Evolutionary conservation across 192 early-diverging fungal species (phyloP).

Genomic region (Coemansia sp.): DNA sequence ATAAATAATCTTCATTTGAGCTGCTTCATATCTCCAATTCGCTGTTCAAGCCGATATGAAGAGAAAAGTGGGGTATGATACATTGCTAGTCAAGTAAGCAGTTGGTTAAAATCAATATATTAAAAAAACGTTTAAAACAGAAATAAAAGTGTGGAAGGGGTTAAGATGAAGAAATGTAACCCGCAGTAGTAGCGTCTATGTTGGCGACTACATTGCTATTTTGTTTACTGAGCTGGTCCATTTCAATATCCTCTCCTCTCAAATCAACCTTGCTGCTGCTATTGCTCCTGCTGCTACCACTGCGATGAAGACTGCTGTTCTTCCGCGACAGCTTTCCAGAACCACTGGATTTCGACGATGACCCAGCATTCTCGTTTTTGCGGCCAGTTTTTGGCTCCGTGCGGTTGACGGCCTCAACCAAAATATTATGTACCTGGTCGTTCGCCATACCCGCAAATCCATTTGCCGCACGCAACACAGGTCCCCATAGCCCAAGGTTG

Average conservation of each 20-base stretch:
- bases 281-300: background rate
- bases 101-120: too few relatives aligned
- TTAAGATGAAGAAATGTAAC: too few relatives aligned
- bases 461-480: conserved; percentile 50
- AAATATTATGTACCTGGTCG: conserved; percentile 41
- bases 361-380: background rate
- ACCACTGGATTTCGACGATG: background rate
- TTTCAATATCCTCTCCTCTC: background rate
- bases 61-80: too few relatives aligned
- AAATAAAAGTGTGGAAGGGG: too few relatives aligned
- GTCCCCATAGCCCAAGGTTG: conserved; percentile 64
- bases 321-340: background rate
- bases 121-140: too few relatives aligned
- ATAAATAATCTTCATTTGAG: too few relatives aligned
- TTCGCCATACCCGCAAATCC: conserved; percentile 46
- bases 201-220: background rate
- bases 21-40: too few relatives aligned
- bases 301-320: background rate
- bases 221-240: background rate
- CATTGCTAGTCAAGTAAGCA: too few relatives aligned
- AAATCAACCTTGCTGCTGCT: background rate
- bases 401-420: conserved; percentile 53
- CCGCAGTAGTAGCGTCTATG: too few relatives aligned
- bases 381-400: conserved; percentile 40
- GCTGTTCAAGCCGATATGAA: too few relatives aligned